Base-by-base conservation (phyloP, 257 asterid genomes). In the Lycium ferocissimum region DNA sequence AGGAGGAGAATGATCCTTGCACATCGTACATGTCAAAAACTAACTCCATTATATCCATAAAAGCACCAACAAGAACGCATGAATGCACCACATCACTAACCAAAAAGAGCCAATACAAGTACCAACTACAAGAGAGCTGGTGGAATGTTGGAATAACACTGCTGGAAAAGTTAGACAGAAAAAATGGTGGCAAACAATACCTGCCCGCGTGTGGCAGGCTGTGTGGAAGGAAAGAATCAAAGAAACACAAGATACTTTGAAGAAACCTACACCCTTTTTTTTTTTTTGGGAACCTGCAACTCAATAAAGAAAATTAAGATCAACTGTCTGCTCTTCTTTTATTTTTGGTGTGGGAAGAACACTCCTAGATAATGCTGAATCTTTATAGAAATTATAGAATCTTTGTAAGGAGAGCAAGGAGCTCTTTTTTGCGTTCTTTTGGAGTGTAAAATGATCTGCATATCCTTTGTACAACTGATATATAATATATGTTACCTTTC, bases 1-100 rank as follows among this genome's bases (percentile, higher is more conserved):
- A 45, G 80, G 59, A 72, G 80, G 18, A 72, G 59, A 72, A n/a
- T 20, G 59, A 72, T n/a, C 59, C 59, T n/a, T 72, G 80, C 80
- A 72, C 58, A 45, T 45, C 56, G 35, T 22, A 72, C 58, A 45
- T 43, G 18, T 45, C 38, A 72, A n/a, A 56, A 71, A 71, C 57
- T 43, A 43, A 72, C 80, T 72, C 80, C 49, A 43, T 71, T 43
- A 9, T 43, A 43, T 71, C 54, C 57, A 72, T 43, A 18, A 45
- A 72, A 72, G 37, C 80, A 72, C 80, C 80, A 45, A 71, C 58
- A 45, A 72, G 38, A 72, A 72, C 7, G 18, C 58, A 45, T 72
- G 80, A 26, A 43, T 4, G 2, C 54, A 72, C 37, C 58, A 72
- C 80, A 72, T 72, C 56, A 72, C 15, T 9, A 45, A 72, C 18